Evolutionary conservation across 306 rosid genomes (phyloP), one percentile per base, ranked within the genome.

Genomic region (Quercus dentata): DNA sequence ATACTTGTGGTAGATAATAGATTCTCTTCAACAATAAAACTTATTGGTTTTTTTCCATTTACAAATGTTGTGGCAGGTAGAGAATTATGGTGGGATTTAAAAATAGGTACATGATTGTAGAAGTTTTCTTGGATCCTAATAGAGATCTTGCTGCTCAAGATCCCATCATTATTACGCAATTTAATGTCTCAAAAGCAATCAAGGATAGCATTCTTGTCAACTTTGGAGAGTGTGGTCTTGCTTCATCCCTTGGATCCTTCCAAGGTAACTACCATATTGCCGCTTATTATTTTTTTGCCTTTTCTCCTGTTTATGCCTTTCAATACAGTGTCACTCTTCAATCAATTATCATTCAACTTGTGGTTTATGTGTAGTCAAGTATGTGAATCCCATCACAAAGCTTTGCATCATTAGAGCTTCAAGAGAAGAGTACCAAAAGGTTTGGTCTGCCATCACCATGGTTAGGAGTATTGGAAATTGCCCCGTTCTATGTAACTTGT

Each of bases 211-310:
- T 91, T 75, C 90, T 90, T 63, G 80, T 87, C 18, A 95, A 93
- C 81, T 93, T 91, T 74, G 97, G 97, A 57, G 94, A 91, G 88
- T 91, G 98, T 79, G 99, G 99, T 83, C 85, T 92, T 80, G 96
- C 94, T 80, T 89, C 91, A 1, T 82, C 94, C 1, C 71, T 87
- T 18, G 97, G 92, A 79, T 90, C 98, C 19, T 88, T 89, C 52
- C 96, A 86, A 56, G 92, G 98, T 91, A 56, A 69, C 82, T 61
- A 62, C 67, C 54, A 11, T 33, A 27, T 31, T 38, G n/a, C 78
- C 7, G 2, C 13, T 28, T 17, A 41, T 74, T 38, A 51, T 74
- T 38, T 1, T 38, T 38, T 38, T 38, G 3, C 46, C 46, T 38
- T 38, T 38, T 38, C 46, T 38, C 46, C 46, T 7, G 3, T 38